Evolutionary conservation across 495 filamentous ascomycete genomes (phyloP).

Genomic region (Penicillium malachiteum): DNA sequence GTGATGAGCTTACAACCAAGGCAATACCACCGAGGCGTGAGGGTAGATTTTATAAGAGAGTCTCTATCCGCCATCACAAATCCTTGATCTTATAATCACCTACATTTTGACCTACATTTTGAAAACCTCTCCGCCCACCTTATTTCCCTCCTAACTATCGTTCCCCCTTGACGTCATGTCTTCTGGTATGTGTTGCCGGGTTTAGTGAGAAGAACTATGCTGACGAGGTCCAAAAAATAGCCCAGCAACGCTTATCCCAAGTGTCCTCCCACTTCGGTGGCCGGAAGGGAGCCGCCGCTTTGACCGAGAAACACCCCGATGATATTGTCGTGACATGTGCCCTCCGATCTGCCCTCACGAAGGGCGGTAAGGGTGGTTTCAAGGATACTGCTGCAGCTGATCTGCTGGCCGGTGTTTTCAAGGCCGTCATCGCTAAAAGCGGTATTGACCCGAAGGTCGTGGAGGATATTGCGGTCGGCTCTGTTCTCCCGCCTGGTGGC

Average conservation of each 20-base stretch:
- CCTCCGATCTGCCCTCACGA: slow-evolving; percentile 87
- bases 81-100: neutral
- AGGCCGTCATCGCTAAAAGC: slow-evolving; percentile 76
- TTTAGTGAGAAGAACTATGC: neutral
- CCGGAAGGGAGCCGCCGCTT: slow-evolving; percentile 48
- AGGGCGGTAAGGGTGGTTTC: slow-evolving; percentile 89
- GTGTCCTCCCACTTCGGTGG: slow-evolving; percentile 59
- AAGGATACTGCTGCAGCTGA: slow-evolving; percentile 90
- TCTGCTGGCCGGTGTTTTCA: slow-evolving; percentile 80
- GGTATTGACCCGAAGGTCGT: slow-evolving; percentile 80
- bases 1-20: slow-evolving; percentile 30
- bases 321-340: slow-evolving; percentile 90
- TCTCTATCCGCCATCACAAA: slow-evolving; percentile 10
- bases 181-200: slow-evolving; percentile 31
- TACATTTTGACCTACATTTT: slow-evolving; percentile 10
- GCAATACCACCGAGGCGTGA: slow-evolving; percentile 30
- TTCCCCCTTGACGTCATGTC: slow-evolving; percentile 42
- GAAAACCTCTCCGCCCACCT: slow-evolving; percentile 9
- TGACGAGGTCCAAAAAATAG: slow-evolving; percentile 25
- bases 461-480: slow-evolving; percentile 90
- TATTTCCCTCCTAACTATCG: slow-evolving; percentile 8
- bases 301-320: slow-evolving; percentile 65
- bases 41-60: slow-evolving; percentile 28
- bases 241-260: slow-evolving; percentile 62
- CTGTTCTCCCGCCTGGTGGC: slow-evolving; percentile 86